phyloP scores from a whole-genome alignment of 495 filamentous ascomycete genomes.

The Talaromyces nanjingensis region DNA sequence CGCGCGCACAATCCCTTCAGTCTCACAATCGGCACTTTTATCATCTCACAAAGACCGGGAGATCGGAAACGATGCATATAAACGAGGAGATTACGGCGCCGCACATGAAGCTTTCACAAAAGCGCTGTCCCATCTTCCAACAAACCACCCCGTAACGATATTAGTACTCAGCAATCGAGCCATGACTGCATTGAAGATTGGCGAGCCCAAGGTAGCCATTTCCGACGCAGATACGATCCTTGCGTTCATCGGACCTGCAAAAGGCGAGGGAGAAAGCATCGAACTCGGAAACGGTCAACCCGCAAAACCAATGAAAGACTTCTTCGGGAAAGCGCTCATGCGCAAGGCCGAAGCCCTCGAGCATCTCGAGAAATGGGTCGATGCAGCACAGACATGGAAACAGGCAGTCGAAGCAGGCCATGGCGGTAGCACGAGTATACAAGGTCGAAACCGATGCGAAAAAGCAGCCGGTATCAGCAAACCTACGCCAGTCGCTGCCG shows the following conservation, averaged over 20 bases:
- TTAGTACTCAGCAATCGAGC: constrained; percentile 87
- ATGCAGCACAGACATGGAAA: constrained; percentile 75
- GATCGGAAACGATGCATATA: constrained; percentile 81
- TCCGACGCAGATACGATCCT: constrained; percentile 76
- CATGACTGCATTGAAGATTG: constrained; percentile 79
- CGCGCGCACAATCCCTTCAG: constrained; percentile 56
- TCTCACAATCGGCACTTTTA: constrained; percentile 61
- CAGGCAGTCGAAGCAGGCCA: constrained; percentile 75
- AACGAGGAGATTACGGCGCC: constrained; percentile 82
- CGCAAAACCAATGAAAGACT: constrained; percentile 81
- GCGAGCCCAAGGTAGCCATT: constrained; percentile 79
- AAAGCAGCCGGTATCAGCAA: constrained; percentile 61
- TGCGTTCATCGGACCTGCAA: constrained; percentile 68
- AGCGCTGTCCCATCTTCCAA: constrained; percentile 66
- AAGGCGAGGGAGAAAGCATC: constrained; percentile 73
- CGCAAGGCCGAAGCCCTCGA: constrained; percentile 94
- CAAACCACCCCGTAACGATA: constrained; percentile 77
- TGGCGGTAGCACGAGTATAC: constrained; percentile 73
- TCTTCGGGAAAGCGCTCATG: constrained; percentile 85
- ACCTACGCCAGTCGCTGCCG: constrained; percentile 30
- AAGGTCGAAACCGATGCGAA: constrained; percentile 85
- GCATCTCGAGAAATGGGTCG: constrained; percentile 87
- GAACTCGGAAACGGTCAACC: constrained; percentile 56
- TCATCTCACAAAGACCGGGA: constrained; percentile 69
- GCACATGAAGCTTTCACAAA: constrained; percentile 77